These are phyloP conservation scores for Guadua angustifolia DNA, from an alignment of 176 grass and related monocot species.

Conservation along the genomic window DNA sequence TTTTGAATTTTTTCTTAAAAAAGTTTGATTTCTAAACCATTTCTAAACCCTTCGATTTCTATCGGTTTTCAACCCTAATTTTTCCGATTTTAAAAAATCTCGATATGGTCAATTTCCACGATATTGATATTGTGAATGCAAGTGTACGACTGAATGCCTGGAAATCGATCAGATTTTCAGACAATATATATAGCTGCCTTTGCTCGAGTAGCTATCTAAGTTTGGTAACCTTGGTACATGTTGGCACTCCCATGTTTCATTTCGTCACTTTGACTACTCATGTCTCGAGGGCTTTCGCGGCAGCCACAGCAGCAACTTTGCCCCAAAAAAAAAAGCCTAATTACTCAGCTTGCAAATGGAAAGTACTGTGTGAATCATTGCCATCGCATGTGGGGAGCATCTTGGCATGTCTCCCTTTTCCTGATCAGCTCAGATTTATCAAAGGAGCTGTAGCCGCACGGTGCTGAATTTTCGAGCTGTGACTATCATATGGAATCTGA, in stretches of 20 bases:
- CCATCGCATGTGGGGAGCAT: slow-evolving; percentile 46
- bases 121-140: not conserved
- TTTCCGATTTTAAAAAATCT: no score
- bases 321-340: not conserved
- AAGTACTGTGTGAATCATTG: slow-evolving; percentile 35
- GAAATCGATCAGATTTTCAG: not conserved
- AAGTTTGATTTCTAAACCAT: no score
- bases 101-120: no score
- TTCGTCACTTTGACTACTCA: not conserved
- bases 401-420: slow-evolving; percentile 35
- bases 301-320: not conserved
- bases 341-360: not conserved
- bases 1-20: no score
- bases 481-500: slow-evolving; percentile 21
- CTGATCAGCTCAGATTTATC: slow-evolving; percentile 35
- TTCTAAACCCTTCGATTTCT: no score
- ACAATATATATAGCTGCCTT: no score
- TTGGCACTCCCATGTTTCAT: not conserved
- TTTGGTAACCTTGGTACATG: not conserved
- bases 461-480: slow-evolving; percentile 22
- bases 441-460: slow-evolving; percentile 23
- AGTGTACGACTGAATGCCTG: not conserved
- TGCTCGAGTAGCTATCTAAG: no score
- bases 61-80: no score
- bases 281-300: no score